Conservation (phyloP, 306 rosid species). For the Casuarina cunninghamiana region DNA sequence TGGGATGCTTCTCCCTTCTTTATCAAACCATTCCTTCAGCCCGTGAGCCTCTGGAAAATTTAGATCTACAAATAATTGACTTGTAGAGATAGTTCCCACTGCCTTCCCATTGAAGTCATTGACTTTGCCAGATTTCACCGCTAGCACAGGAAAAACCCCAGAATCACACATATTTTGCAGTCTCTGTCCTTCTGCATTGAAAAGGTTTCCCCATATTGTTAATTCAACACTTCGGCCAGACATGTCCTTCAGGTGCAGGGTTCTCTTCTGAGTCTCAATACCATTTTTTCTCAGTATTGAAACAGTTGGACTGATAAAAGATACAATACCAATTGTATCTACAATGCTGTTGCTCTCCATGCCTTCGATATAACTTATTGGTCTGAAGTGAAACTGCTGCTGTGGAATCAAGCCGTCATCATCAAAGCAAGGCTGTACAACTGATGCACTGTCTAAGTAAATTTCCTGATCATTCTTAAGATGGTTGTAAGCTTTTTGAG, state of each 20-base stretch:
- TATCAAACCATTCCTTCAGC: slow-evolving; percentile 71
- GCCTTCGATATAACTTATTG: slow-evolving; percentile 60
- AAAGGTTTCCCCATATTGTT: slow-evolving; percentile 81
- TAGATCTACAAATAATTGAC: slow-evolving; percentile 77
- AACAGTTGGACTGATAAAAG: slow-evolving; percentile 60
- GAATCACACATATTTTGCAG: slow-evolving; percentile 76
- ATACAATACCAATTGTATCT: slow-evolving; percentile 79
- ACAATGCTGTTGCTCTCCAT: slow-evolving; percentile 59
- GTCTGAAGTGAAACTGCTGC: slow-evolving; percentile 61
- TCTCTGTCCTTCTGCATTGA: slow-evolving; percentile 70
- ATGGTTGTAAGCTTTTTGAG: slow-evolving; percentile 70
- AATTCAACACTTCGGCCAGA: slow-evolving; percentile 77
- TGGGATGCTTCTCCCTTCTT: slow-evolving; percentile 66
- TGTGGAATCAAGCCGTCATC: slow-evolving; percentile 72
- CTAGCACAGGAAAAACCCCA: slow-evolving; percentile 75
- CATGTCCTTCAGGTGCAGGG: slow-evolving; percentile 82
- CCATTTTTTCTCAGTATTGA: slow-evolving; percentile 85
- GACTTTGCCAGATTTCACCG: slow-evolving; percentile 73
- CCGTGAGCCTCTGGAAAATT: slow-evolving; percentile 52
- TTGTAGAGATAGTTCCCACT: slow-evolving; percentile 64
- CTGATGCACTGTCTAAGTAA: slow-evolving; percentile 57
- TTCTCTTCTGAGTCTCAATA: slow-evolving; percentile 74
- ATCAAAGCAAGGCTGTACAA: slow-evolving; percentile 62
- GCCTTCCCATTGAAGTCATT: slow-evolving; percentile 82
- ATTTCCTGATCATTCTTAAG: slow-evolving; percentile 72